Evolutionary conservation across 495 filamentous ascomycete genomes (phyloP).

Genomic region (Neurospora sp.): DNA sequence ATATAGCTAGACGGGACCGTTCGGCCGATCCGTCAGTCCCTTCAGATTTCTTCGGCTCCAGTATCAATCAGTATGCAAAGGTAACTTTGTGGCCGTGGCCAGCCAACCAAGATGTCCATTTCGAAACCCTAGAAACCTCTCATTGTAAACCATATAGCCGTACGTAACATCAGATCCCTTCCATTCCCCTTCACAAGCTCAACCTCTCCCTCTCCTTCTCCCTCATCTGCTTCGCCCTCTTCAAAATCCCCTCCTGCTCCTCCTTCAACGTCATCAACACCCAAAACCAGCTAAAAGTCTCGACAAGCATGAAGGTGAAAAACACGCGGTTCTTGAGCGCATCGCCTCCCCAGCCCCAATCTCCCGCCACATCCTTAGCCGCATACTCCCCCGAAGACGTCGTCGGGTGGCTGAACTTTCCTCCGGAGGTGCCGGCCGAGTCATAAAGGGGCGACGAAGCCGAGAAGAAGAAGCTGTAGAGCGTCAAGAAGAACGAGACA

Average conservation of each 20-base stretch:
- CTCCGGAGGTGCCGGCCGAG: not conserved
- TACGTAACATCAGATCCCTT: not conserved
- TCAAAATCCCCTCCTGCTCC: conserved; percentile 31
- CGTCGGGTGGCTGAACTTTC: conserved; percentile 19
- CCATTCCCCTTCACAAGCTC: not conserved
- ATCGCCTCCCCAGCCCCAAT: conserved; percentile 35
- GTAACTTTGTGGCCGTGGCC: too few relatives aligned
- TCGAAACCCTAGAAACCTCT: not conserved
- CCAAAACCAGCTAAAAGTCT: conserved; percentile 86
- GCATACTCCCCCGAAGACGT: not conserved
- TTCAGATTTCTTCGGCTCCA: too few relatives aligned
- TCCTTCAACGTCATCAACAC: conserved; percentile 49
- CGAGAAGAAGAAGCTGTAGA: conserved; percentile 56
- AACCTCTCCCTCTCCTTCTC: conserved; percentile 15
- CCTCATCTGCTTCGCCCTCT: conserved; percentile 13
- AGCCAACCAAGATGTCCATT: not conserved
- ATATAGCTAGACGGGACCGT: not conserved
- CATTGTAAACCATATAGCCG: not conserved
- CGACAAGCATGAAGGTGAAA: conserved; percentile 76
- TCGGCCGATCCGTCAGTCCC: not conserved
- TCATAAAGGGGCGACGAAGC: conserved; percentile 27
- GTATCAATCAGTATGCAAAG: too few relatives aligned
- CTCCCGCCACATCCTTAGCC: not conserved
- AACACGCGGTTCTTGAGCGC: conserved; percentile 69
- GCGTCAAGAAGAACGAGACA: conserved; percentile 54